phyloP scores from a whole-genome alignment of 2,329 filamentous ascomycete species.

The Microsporum canis region DNA sequence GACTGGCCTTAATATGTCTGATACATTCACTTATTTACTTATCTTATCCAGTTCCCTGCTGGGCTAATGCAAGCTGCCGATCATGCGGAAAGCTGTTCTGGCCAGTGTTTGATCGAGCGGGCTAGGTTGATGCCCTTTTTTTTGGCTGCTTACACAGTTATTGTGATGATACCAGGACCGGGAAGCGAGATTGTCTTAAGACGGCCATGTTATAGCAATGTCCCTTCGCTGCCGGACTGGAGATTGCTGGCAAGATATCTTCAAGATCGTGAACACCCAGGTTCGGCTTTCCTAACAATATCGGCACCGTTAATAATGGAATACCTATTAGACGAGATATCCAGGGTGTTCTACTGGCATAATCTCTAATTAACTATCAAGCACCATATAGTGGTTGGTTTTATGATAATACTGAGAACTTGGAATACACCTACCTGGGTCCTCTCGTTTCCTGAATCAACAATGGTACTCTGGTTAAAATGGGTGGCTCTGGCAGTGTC shows the following conservation, averaged over 20 bases:
- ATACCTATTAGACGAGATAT: no score
- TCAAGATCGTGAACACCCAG: background rate
- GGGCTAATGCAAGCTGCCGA: background rate
- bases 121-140: background rate
- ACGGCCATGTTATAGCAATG: background rate
- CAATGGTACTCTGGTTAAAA: no score
- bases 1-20: background rate
- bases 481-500: no score
- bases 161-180: background rate
- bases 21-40: background rate
- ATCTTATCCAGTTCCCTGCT: background rate
- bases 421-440: no score
- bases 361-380: no score
- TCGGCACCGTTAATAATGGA: no score
- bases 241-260: background rate
- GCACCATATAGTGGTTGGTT: no score
- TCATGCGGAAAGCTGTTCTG: background rate
- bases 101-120: background rate
- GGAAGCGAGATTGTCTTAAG: background rate
- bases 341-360: no score
- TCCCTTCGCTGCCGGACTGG: background rate
- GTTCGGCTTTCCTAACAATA: no score
- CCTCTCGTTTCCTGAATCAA: no score
- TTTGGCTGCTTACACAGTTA: background rate
- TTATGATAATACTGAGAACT: no score